These are phyloP conservation scores for Halocafeteria seosinensis DNA, from an alignment of 108 stramenopile species.

Conservation along the genomic window DNA sequence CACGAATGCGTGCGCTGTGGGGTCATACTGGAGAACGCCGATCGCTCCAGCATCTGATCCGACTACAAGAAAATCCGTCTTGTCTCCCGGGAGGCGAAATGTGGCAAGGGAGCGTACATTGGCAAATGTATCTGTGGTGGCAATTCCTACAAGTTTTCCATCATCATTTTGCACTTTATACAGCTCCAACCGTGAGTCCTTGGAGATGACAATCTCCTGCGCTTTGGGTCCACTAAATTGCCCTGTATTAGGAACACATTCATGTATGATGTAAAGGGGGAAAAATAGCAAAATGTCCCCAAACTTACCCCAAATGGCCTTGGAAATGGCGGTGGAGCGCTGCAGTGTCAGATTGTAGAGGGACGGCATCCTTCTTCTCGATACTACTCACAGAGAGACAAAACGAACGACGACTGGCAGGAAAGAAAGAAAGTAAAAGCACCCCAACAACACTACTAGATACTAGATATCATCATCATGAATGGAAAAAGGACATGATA, in stretches of 20 bases:
- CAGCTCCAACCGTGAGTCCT: slow-evolving; percentile 17
- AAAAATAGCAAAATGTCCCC: too few relatives aligned
- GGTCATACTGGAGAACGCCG: slow-evolving; percentile 56
- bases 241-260: not conserved
- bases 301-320: slow-evolving; percentile 4
- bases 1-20: slow-evolving; percentile 6
- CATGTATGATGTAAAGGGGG: not conserved
- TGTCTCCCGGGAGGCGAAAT: slow-evolving; percentile 52
- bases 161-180: slow-evolving; percentile 3
- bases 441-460: too few relatives aligned
- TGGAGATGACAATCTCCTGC: slow-evolving; percentile 20
- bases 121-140: slow-evolving; percentile 43
- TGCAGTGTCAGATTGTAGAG: slow-evolving; percentile 9
- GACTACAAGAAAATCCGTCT: slow-evolving; percentile 68
- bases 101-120: slow-evolving; percentile 47
- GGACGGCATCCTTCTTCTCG: too few relatives aligned
- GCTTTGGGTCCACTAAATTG: slow-evolving; percentile 13
- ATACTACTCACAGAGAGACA: too few relatives aligned
- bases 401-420: too few relatives aligned
- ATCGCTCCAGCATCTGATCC: slow-evolving; percentile 69
- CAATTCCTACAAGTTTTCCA: slow-evolving; percentile 2
- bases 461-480: too few relatives aligned
- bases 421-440: too few relatives aligned
- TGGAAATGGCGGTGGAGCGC: not conserved
- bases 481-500: too few relatives aligned